Evolutionary conservation across 306 rosid genomes (phyloP).

Genomic region (Vigna hirtella): DNA sequence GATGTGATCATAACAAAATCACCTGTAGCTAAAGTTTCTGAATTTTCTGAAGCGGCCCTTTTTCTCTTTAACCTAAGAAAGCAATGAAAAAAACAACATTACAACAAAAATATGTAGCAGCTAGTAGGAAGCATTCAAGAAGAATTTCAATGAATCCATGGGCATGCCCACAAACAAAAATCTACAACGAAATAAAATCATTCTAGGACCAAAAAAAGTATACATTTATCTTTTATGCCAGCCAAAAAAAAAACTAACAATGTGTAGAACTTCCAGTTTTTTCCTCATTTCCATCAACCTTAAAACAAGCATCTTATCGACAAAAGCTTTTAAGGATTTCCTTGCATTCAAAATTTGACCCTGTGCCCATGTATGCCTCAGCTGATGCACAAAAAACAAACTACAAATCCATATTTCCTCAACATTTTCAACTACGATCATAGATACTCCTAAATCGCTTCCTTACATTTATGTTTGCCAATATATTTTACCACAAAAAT

Average conservation of each 20-base stretch:
- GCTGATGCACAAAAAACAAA: neutral
- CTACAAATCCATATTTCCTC: neutral
- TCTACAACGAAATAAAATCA: neutral
- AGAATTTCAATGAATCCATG: slow-evolving; percentile 30
- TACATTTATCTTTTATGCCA: neutral
- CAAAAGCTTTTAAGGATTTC: neutral
- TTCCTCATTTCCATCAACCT: slow-evolving; percentile 18
- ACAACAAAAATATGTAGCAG: slow-evolving; percentile 19
- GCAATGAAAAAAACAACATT: slow-evolving; percentile 31
- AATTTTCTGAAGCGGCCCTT: slow-evolving; percentile 57
- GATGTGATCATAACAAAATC: slow-evolving; percentile 14
- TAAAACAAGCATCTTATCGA: slow-evolving; percentile 2
- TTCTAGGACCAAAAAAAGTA: neutral
- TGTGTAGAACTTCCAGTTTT: neutral
- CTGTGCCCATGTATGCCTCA: slow-evolving; percentile 8
- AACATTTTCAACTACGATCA: neutral
- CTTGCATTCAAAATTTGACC: neutral
- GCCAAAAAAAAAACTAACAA: neutral
- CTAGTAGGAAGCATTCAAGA: slow-evolving; percentile 30
- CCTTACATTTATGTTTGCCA: neutral
- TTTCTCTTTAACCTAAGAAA: slow-evolving; percentile 69
- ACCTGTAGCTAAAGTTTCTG: slow-evolving; percentile 50
- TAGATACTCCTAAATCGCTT: neutral
- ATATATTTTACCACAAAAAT: neutral
- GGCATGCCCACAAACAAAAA: slow-evolving; percentile 1